Conservation (phyloP, 306 rosid species). For the Canavalia ensiformis region DNA sequence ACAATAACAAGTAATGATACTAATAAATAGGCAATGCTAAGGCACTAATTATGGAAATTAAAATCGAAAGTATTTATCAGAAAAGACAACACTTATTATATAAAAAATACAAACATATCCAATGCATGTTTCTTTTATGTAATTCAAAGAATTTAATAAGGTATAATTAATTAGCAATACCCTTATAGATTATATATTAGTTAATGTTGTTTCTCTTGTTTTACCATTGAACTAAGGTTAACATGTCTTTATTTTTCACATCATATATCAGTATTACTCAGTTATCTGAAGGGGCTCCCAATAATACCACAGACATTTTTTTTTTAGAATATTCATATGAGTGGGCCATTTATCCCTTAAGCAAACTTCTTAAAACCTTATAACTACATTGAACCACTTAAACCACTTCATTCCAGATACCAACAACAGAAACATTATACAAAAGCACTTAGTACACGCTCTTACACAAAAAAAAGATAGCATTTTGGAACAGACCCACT, state of each 20-base stretch:
- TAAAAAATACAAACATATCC: neutral
- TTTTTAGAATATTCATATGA: neutral
- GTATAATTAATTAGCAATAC: neutral
- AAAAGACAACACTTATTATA: neutral
- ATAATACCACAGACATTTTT: neutral
- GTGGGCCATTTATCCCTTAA: neutral
- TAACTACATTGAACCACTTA: conserved; percentile 33
- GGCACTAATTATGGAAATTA: too few relatives aligned
- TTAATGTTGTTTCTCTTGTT: neutral
- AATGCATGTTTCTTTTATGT: neutral
- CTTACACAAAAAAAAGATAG: conserved; percentile 29
- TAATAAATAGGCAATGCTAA: neutral
- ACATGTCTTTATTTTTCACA: neutral
- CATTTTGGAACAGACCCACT: conserved; percentile 68
- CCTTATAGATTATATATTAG: neutral
- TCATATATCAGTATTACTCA: neutral
- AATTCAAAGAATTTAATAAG: neutral
- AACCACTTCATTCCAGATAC: neutral
- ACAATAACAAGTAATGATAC: conserved; percentile 17
- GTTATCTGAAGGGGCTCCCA: neutral
- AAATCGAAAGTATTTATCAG: neutral
- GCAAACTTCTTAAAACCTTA: conserved; percentile 6
- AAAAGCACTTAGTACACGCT: neutral
- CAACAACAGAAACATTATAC: conserved; percentile 16
- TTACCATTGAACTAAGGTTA: conserved; percentile 1